A percentile compares a stretch with the other conserved stretches of the same genome.
Evolutionary conservation across 495 filamentous ascomycete genomes (phyloP).

Genomic region (Penicillium cosmopolitanum): DNA sequence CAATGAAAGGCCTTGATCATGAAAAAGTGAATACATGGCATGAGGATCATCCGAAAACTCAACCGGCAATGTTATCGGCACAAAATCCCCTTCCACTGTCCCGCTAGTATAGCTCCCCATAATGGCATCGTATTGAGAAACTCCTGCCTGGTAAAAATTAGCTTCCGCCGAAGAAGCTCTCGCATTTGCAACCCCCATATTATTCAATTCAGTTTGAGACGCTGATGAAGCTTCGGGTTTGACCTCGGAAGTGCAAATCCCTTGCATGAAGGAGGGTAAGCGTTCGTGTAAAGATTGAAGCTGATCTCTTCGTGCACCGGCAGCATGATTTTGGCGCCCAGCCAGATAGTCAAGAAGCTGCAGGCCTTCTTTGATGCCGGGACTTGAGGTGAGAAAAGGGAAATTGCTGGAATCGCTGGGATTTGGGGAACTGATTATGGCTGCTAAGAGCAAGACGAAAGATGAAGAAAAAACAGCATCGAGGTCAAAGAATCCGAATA

Average conservation of each 20-base stretch:
- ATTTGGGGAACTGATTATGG: conserved; percentile 4
- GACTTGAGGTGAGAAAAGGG: conserved; percentile 3
- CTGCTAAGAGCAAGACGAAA: conserved; percentile 7
- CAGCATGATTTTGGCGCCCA: background rate
- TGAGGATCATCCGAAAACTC: conserved; percentile 9
- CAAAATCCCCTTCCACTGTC: background rate
- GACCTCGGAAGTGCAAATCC: background rate
- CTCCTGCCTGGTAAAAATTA: background rate
- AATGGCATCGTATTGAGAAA: background rate
- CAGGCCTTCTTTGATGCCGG: conserved; percentile 3
- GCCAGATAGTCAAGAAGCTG: background rate
- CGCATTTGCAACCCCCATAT: background rate
- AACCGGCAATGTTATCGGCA: background rate
- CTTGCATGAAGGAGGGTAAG: background rate
- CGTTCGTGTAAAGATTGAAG: background rate
- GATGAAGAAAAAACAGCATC: conserved; percentile 9
- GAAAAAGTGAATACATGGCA: conserved; percentile 8
- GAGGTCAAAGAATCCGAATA: conserved; percentile 15
- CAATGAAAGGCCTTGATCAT: conserved; percentile 4
- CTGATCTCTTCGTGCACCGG: background rate
- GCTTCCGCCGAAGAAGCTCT: background rate
- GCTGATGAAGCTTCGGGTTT: background rate
- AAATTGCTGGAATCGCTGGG: background rate
- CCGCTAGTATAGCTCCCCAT: background rate
- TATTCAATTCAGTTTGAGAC: background rate